These are phyloP conservation scores for Stephania yunnanensis DNA, from an alignment of 164 flowering plant species.

Conservation along the genomic window DNA sequence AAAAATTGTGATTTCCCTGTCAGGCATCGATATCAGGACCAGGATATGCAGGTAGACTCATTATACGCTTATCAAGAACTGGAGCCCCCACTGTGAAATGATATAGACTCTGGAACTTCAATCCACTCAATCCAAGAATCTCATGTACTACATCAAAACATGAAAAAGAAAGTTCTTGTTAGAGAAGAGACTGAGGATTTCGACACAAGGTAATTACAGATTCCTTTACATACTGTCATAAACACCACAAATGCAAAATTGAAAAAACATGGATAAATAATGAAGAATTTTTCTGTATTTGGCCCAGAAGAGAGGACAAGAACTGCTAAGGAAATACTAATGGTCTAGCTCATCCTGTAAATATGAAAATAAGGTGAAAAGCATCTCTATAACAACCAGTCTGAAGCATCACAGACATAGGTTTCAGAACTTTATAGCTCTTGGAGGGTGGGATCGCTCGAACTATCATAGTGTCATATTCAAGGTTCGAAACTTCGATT, in stretches of 20 bases:
- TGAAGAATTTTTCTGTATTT: not conserved
- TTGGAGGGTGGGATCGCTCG: not conserved
- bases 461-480: not conserved
- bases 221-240: not conserved
- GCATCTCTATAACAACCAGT: too few relatives aligned
- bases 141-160: conserved; percentile 62
- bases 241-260: not conserved
- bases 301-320: too few relatives aligned
- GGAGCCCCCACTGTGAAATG: conserved; percentile 93
- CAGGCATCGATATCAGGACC: conserved; percentile 76
- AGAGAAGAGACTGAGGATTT: not conserved
- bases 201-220: not conserved
- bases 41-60: conserved; percentile 96
- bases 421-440: not conserved
- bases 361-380: too few relatives aligned
- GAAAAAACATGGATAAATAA: not conserved
- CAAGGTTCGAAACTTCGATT: too few relatives aligned
- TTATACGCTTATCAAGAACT: conserved; percentile 77
- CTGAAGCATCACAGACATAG: too few relatives aligned
- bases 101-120: conserved; percentile 78
- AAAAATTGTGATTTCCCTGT: not conserved
- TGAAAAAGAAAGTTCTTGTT: not conserved
- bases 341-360: too few relatives aligned
- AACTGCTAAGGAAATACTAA: too few relatives aligned
- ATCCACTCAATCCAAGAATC: conserved; percentile 62